A percentile compares a stretch with the other conserved stretches of the same genome.
Conservation (phyloP, 1,284 basidiomycete genomes). For the Moesziomyces aphidis region DNA sequence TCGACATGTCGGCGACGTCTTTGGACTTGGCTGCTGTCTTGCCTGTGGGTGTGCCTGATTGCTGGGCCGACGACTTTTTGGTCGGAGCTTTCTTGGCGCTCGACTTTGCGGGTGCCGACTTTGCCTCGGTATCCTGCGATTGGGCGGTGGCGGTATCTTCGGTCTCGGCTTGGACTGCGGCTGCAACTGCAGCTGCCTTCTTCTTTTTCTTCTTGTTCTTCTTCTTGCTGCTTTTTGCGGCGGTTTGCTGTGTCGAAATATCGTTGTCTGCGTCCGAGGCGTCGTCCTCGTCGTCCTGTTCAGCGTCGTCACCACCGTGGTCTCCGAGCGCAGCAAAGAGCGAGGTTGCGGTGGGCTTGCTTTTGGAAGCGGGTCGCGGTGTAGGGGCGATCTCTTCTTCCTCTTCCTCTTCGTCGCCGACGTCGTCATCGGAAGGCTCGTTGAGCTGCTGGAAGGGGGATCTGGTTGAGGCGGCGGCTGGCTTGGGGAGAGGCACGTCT, state of each 20-base stretch:
- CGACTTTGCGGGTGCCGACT: neutral
- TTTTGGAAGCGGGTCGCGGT: neutral
- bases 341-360: constrained; percentile 15
- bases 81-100: constrained; percentile 29
- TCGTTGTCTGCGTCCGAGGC: constrained; percentile 29
- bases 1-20: constrained; percentile 62
- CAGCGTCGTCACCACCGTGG: constrained; percentile 14
- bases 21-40: constrained; percentile 9
- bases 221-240: constrained; percentile 38
- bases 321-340: constrained; percentile 55
- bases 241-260: constrained; percentile 22
- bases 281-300: constrained; percentile 31
- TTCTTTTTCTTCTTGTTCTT: constrained; percentile 65
- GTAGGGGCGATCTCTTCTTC: constrained; percentile 1
- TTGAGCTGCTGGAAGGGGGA: constrained; percentile 22
- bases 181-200: constrained; percentile 47
- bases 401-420: constrained; percentile 13
- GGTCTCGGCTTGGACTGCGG: neutral
- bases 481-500: constrained; percentile 15
- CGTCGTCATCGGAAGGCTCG: constrained; percentile 13
- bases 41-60: neutral
- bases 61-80: constrained; percentile 18
- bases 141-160: constrained; percentile 1
- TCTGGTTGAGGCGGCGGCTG: constrained; percentile 9
- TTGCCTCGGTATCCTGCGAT: neutral